Evolutionary conservation across 441 rosid genomes (phyloP), one percentile per base, ranked within the genome.

Genomic region (Gossypium trilobum): DNA sequence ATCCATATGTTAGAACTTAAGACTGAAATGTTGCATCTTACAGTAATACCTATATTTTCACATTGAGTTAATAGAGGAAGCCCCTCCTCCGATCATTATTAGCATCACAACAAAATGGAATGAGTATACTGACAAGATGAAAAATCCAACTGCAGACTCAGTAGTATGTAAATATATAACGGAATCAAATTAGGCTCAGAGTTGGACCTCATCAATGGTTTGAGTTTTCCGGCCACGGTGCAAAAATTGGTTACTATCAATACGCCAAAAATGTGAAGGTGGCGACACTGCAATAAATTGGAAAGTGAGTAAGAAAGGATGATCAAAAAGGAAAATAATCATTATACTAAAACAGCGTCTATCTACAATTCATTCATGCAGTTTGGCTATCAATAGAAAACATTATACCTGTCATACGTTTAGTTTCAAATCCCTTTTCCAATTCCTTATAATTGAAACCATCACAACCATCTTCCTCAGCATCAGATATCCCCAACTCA

Each of bases 401-500:
- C 58, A 70, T 16, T 60, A 77, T 68, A 91, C 97, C 95, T 83
- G 86, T 19, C 20, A 73, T 44, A 46, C 75, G 82, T 64, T 77
- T 87, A 70, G 62, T 78, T 76, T 85, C 89, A 73, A 83, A 74
- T 69, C 81, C 88, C 80, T 80, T 86, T 62, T 82, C 91, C 67
- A 81, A 75, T 77, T 80, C 89, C 78, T 75, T 84, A 65, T 78
- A 73, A 81, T 89, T 85, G 59, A 68, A 66, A 68, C 78, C 75
- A 82, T 86, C 89, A 78, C 71, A 82, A 67, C 81, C 91, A 72
- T 91, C 99, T 80, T 92, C 99, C 75, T 92, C 99, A 56, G 78
- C 88, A 75, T 91, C 90, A 63, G 96, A 89, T 83, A 95, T 73
- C 73, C 96, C 98, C 85, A 95, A 85, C 86, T 95, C 97, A 3